Evolutionary conservation across 2,329 filamentous ascomycete species (phyloP).

Genomic region (Orbilia brochopaga): DNA sequence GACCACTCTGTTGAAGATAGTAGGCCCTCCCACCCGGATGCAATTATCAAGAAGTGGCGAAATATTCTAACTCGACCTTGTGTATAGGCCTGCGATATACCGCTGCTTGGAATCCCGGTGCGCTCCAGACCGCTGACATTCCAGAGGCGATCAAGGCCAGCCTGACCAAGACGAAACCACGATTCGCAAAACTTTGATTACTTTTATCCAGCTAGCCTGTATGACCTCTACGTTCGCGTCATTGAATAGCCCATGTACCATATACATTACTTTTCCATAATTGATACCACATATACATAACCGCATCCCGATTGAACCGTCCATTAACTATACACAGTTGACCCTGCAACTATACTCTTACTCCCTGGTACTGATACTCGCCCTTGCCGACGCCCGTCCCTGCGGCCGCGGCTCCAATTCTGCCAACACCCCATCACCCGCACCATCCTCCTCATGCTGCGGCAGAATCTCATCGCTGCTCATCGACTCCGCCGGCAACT

Average conservation of each 20-base stretch:
- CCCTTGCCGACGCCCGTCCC: conserved; percentile 7
- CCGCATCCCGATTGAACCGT: neutral
- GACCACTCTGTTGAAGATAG: conserved; percentile 79
- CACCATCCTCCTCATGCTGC: conserved; percentile 18
- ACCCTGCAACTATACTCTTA: no score
- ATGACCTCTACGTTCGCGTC: no score
- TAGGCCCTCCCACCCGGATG: conserved; percentile 57
- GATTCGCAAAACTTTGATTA: conserved; percentile 81
- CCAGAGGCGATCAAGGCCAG: conserved; percentile 75
- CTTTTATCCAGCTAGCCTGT: no score
- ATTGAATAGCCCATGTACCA: no score
- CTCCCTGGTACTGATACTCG: no score
- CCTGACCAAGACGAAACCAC: conserved; percentile 77
- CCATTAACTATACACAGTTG: neutral
- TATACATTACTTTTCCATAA: no score
- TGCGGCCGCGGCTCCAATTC: conserved; percentile 31
- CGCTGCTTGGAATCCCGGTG: conserved; percentile 82
- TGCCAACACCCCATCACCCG: conserved; percentile 22
- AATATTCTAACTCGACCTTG: conserved; percentile 7
- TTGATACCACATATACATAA: no score
- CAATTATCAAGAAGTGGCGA: neutral
- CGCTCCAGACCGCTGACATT: conserved; percentile 81
- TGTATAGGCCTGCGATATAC: conserved; percentile 82
- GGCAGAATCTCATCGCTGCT: conserved; percentile 40
- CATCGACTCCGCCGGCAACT: conserved; percentile 47